Percentiles rank a stretch among this genome's conserved stretches.
Evolutionary conservation across 805 yeast genomes (phyloP).

Genomic region (Candida alai): DNA sequence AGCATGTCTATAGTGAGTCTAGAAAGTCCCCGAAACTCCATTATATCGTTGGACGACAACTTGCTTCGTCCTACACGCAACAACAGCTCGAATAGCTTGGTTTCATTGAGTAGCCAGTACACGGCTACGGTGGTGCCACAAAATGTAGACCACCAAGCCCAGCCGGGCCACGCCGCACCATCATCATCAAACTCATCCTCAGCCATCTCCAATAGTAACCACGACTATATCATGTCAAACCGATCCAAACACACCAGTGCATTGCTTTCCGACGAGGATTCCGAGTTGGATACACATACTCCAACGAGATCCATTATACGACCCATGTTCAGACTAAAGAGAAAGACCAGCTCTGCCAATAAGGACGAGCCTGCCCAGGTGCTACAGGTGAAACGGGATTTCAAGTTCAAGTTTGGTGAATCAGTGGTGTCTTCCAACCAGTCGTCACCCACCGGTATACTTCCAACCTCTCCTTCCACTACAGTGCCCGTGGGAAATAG

Average conservation of each 20-base stretch:
- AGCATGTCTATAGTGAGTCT: slow-evolving; percentile 35
- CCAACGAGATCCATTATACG: slow-evolving; percentile 14
- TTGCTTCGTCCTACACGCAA: slow-evolving; percentile 27
- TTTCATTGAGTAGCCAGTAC: slow-evolving; percentile 10
- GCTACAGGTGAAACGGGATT: slow-evolving; percentile 19
- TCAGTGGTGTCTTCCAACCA: not conserved
- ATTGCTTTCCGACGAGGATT: slow-evolving; percentile 35
- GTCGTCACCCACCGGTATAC: slow-evolving; percentile 2
- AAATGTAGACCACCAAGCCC: not conserved
- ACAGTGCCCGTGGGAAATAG: too few relatives aligned
- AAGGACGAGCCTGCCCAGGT: slow-evolving; percentile 7
- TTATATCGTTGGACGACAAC: slow-evolving; percentile 36
- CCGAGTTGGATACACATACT: slow-evolving; percentile 23
- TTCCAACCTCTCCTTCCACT: slow-evolving; percentile 7
- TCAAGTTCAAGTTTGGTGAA: slow-evolving; percentile 19
- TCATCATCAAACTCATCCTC: slow-evolving; percentile 1
- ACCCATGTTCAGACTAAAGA: slow-evolving; percentile 13
- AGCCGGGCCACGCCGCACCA: not conserved
- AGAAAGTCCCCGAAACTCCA: slow-evolving; percentile 39
- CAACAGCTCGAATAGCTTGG: slow-evolving; percentile 26
- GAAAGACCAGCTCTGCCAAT: slow-evolving; percentile 7
- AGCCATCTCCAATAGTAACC: not conserved
- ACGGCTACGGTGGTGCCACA: not conserved
- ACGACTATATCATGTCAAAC: slow-evolving; percentile 1
- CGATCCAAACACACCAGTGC: slow-evolving; percentile 13